Base-by-base conservation (phyloP, 495 filamentous ascomycete genomes). In the Pyronema omphalodes region DNA sequence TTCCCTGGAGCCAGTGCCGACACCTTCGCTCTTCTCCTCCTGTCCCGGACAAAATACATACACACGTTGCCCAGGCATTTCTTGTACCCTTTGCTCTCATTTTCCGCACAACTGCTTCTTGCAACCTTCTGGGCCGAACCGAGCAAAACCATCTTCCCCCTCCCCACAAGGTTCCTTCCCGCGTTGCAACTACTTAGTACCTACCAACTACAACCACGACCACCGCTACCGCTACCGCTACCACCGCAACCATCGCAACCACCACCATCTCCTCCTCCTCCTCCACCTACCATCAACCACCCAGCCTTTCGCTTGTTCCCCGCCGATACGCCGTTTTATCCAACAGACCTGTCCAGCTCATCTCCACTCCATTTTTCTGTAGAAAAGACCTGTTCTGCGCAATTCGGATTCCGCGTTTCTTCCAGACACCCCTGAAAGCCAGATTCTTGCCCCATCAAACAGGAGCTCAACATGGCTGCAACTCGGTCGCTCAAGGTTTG, bases 401-500 rank as follows among this genome's bases (percentile, higher is more conserved):
- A 12, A 17, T 41, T 7, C 39, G 11, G 11, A 12, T 17, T 17
- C 39, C 39, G 39, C 39, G 39, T 41, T 12, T 41, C 39, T 41
- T 6, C 6, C 39, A 41, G 1, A 41, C 39, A 47, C 44, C 44
- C 44, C 44, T 47, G 44, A 47, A 23, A n/a, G 23, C 9, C 44
- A 9, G 23, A 47, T 47, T 19, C 44, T 19, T 9, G 23, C 23
- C 44, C 12, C 44, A 17, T 47, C 44, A 15, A 19, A 9, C 44
- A 23, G 18, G n/a, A 47, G 23, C 18, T 14, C 44, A 19, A 23
- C 34, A 50, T 50, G 47, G 47, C 78, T 55, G 74, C 77, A 65
- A 84, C 81, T 61, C 81, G 84, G 69, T 84, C 81, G 53, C 69
- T 86, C 55, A 86, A 86, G 80, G 82, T 84, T 60, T 56, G 68